A percentile compares a stretch with the other conserved stretches of the same genome.
Conservation (phyloP, 2,329 filamentous ascomycete genomes). For the Verruconis gallopava region DNA sequence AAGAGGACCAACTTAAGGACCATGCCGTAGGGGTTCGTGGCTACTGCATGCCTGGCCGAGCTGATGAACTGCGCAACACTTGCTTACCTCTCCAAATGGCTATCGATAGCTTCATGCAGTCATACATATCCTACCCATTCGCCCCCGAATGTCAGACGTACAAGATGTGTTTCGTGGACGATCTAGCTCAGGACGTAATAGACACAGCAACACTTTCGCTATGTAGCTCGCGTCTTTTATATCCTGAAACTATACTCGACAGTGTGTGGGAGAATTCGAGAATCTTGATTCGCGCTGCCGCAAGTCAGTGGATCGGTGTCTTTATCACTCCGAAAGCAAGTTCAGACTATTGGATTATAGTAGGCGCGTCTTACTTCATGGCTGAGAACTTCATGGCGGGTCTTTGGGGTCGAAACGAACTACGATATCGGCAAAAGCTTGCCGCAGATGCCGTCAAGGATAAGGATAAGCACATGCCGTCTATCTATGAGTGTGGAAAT, state of each 20-base stretch:
- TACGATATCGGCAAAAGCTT: conserved; percentile 77
- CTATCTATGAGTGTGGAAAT: conserved; percentile 66
- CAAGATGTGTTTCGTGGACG: conserved; percentile 89
- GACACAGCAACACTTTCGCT: conserved; percentile 75
- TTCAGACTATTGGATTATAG: conserved; percentile 74
- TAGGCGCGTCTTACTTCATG: conserved; percentile 89
- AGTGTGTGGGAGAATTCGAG: conserved; percentile 71
- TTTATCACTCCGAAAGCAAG: conserved; percentile 76
- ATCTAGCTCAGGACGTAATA: conserved; percentile 61
- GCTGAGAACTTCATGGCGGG: conserved; percentile 84
- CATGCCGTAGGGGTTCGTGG: conserved; percentile 82
- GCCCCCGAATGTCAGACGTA: conserved; percentile 48
- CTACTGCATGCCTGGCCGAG: conserved; percentile 76
- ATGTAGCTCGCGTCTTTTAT: conserved; percentile 75
- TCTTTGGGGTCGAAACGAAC: conserved; percentile 88
- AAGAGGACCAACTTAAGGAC: conserved; percentile 79
- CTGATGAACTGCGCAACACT: conserved; percentile 73
- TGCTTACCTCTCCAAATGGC: conserved; percentile 72
- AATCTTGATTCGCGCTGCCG: conserved; percentile 67
- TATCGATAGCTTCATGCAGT: conserved; percentile 81
- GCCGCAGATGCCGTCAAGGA: conserved; percentile 73
- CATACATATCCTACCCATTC: conserved; percentile 83
- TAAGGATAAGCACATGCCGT: conserved; percentile 68
- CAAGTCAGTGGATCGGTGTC: conserved; percentile 88
- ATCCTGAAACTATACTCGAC: conserved; percentile 74